Base-by-base conservation (phyloP, 2,329 filamentous ascomycete genomes). In the Xylaria sp. region DNA sequence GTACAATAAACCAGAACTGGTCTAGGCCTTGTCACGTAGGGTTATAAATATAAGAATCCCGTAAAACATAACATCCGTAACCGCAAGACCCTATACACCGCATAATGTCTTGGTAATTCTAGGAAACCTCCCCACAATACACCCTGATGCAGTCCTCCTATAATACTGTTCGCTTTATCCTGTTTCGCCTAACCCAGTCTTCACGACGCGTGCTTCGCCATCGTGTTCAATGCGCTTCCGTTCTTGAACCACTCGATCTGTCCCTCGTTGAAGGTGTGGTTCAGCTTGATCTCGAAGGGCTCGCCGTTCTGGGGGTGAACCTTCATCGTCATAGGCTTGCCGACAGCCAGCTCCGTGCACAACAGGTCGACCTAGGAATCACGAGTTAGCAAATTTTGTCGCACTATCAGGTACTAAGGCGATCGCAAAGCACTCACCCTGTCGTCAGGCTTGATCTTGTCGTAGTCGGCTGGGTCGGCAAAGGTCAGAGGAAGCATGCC, bases 161-260 rank as follows among this genome's bases (percentile, higher is more conserved):
- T 57, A 57, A 62, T 63, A 61, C 41, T 59, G 54, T 49, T 34
- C 8, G 54, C 46, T 41, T 43, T 47, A 42, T 49, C 39, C 54
- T 47, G 21, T 19, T 7, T 22, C 44, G 29, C 39, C 37, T 43
- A 39, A 43, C 54, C 47, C 51, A 59, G 55, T 63, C 65, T 71
- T 72, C 65, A 65, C 57, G 74, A 67, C 5, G 19, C 67, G 44
- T 69, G 42, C 86, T 94, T 95, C 65, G 93, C 92, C 93, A 99
- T 99, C 68, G 92, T 97, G 87, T 99, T 99, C 64, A 99, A 83
- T 51, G 94, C 94, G 71, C 88, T 92, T 65, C 94, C 94, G 76
- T 97, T 95, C 84, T 92, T 92, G 86, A 99, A 99, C 94, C 94
- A 99, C 80, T 97, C 89, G 61, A 99, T 89, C 82, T 99, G 94